A percentile compares a stretch with the other conserved stretches of the same genome.
These are phyloP conservation scores for Phytopythium mirpurense DNA, from an alignment of 352 stramenopile species.

Conservation along the genomic window DNA sequence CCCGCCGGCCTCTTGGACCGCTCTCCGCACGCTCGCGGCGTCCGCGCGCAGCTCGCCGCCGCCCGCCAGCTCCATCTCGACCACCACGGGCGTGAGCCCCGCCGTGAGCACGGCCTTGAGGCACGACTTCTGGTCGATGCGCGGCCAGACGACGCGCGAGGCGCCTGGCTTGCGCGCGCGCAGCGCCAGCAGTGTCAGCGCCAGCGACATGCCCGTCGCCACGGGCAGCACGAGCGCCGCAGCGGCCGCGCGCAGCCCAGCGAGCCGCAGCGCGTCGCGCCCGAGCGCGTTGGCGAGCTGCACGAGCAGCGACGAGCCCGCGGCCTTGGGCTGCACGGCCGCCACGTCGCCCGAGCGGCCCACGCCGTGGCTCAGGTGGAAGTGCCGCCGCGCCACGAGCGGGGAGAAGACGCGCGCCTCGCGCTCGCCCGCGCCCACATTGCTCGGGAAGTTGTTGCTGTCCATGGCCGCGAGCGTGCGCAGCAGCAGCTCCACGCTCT, in stretches of 20 bases:
- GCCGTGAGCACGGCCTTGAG: conserved; percentile 96
- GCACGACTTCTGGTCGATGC: conserved; percentile 99
- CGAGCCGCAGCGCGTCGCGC: conserved; percentile 88
- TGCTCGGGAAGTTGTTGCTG: conserved; percentile 93
- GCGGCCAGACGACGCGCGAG: conserved; percentile 88
- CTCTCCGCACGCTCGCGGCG: conserved; percentile 60
- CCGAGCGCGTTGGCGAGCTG: conserved; percentile 91
- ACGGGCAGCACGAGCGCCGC: conserved; percentile 93
- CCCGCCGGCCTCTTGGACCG: conserved; percentile 55
- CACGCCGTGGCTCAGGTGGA: conserved; percentile 94
- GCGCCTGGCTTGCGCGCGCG: conserved; percentile 35
- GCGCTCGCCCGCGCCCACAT: conserved; percentile 94
- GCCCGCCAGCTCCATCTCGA: conserved; percentile 37
- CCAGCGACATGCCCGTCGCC: conserved; percentile 97
- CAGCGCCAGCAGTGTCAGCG: conserved; percentile 89
- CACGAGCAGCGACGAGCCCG: conserved; percentile 94
- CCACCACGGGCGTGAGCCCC: conserved; percentile 89
- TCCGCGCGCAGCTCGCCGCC: conserved; percentile 89
- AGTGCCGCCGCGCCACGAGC: conserved; percentile 87
- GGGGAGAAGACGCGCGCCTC: conserved; percentile 92
- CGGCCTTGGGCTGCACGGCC: conserved; percentile 98
- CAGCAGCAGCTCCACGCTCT: conserved; percentile 83
- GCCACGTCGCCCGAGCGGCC: conserved; percentile 97
- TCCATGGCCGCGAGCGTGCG: conserved; percentile 89
- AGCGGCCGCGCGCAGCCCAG: conserved; percentile 54